A percentile compares a stretch with the other conserved stretches of the same genome.
phyloP scores from a whole-genome alignment of 2,329 filamentous ascomycete species.

The Davidsoniella neocaledoniae region DNA sequence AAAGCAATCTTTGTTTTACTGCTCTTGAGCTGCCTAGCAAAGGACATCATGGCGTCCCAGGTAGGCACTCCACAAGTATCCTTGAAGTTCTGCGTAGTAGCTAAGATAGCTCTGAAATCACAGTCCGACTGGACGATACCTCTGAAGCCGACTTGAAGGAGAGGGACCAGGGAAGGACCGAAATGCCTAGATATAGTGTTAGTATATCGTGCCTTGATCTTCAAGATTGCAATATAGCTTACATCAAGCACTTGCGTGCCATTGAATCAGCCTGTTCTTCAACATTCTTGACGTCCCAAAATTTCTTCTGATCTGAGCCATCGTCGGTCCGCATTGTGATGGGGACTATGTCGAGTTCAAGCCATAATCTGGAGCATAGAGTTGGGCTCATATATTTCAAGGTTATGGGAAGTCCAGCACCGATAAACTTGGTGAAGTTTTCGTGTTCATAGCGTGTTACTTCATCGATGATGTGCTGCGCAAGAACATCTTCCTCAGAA shows the following conservation, averaged over 20 bases:
- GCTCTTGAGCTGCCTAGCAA: conserved; percentile 42
- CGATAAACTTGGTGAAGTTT: conserved; percentile 59
- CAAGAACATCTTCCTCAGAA: conserved; percentile 30
- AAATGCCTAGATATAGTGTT: conserved; percentile 38
- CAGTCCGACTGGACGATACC: conserved; percentile 57
- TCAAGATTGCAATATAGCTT: conserved; percentile 18
- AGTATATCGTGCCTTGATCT: background rate
- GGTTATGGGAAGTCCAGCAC: conserved; percentile 48
- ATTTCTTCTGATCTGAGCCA: conserved; percentile 21
- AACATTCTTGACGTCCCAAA: conserved; percentile 41
- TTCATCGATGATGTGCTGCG: conserved; percentile 40
- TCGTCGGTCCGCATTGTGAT: conserved; percentile 41
- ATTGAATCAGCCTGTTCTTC: conserved; percentile 73
- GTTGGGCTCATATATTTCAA: conserved; percentile 43
- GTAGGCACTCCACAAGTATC: conserved; percentile 43
- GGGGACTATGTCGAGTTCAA: conserved; percentile 59
- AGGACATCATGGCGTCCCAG: conserved; percentile 49
- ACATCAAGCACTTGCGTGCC: conserved; percentile 63
- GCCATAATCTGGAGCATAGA: conserved; percentile 56
- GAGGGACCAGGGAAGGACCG: conserved; percentile 52
- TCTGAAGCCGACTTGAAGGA: conserved; percentile 49
- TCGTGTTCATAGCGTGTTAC: conserved; percentile 43
- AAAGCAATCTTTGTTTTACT: conserved; percentile 55
- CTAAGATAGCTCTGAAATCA: conserved; percentile 44
- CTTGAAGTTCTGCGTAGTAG: conserved; percentile 38